Evolutionary conservation across 371 early-diverging fungal genomes (phyloP), one percentile per base, ranked within the genome.

Genomic region (Zychaea mexicana): DNA sequence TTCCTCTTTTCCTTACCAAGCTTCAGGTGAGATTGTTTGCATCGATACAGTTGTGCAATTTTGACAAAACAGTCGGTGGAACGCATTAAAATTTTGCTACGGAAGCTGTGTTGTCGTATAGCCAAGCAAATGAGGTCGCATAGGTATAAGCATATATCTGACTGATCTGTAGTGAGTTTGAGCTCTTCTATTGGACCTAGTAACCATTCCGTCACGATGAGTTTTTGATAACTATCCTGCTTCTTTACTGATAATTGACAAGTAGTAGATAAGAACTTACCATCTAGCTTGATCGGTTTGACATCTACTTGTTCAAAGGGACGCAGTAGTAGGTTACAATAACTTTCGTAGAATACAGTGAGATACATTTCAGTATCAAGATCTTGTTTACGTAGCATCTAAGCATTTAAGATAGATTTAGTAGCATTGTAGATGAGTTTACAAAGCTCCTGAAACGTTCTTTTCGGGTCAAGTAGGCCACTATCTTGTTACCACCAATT

Each of bases 1-100:
- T n/a, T n/a, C n/a, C n/a, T n/a, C n/a, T n/a, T n/a, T n/a, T n/a
- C 64, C 77, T 67, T 80, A 91, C 93, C 74, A 52, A 96, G 72
- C 62, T 89, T 86, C n/a, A 96, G 65, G 60, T 88, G 83, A 24
- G 79, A 79, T 47, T 90, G 86, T 52, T 82, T 82, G 28, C 90
- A 88, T 67, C 83, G 81, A 24, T 93, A 82, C 2, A 97, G 71
- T 52, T 91, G 71, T 1, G 76, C 67, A 6, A 92, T 68, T 63
- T 91, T 88, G 27, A 72, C 57, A 21, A 85, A 76, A 26, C 91
- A 73, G 57, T 85, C 82, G 7, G 85, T 80, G 17, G 85, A 82
- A 15, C 89, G 73, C 22, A 95, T 68, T 49, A 89, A 85, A 65
- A 86, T 88, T 71, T 93, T 92, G 78, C 89, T 90, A n/a, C 91